Conservation (phyloP, 345 rosid genomes). For the Melastoma malabathricum region DNA sequence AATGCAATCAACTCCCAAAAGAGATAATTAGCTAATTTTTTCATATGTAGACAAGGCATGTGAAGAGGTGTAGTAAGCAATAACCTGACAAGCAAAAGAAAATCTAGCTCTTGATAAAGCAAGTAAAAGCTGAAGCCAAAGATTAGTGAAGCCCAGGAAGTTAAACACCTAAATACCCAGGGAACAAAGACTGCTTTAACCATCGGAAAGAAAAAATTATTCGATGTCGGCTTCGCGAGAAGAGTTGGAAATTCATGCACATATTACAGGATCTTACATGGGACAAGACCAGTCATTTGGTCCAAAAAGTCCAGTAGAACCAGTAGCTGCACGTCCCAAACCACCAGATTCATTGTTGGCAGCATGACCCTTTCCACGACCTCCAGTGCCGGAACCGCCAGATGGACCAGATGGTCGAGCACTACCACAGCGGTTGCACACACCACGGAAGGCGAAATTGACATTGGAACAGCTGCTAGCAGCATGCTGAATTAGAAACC, state of each 20-base stretch:
- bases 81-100: too few species aligned
- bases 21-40: too few species aligned
- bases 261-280: slow-evolving; percentile 52
- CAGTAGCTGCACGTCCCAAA: slow-evolving; percentile 40
- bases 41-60: too few species aligned
- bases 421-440: slow-evolving; percentile 91
- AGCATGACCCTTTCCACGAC: slow-evolving; percentile 79
- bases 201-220: too few species aligned
- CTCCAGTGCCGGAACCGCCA: slow-evolving; percentile 60
- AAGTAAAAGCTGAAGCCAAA: too few species aligned
- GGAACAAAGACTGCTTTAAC: background rate
- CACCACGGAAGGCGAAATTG: slow-evolving; percentile 96
- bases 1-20: too few species aligned
- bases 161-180: background rate
- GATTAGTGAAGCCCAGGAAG: too few species aligned
- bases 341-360: slow-evolving; percentile 28
- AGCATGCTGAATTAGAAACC: slow-evolving; percentile 19
- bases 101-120: too few species aligned
- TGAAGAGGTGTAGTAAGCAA: too few species aligned
- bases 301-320: slow-evolving; percentile 77
- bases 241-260: slow-evolving; percentile 1
- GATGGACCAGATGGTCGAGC: slow-evolving; percentile 86
- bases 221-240: background rate
- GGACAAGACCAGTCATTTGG: slow-evolving; percentile 99
- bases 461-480: slow-evolving; percentile 83